Conservation (phyloP, 2,329 filamentous ascomycete genomes). For the Aspergillus sp. region DNA sequence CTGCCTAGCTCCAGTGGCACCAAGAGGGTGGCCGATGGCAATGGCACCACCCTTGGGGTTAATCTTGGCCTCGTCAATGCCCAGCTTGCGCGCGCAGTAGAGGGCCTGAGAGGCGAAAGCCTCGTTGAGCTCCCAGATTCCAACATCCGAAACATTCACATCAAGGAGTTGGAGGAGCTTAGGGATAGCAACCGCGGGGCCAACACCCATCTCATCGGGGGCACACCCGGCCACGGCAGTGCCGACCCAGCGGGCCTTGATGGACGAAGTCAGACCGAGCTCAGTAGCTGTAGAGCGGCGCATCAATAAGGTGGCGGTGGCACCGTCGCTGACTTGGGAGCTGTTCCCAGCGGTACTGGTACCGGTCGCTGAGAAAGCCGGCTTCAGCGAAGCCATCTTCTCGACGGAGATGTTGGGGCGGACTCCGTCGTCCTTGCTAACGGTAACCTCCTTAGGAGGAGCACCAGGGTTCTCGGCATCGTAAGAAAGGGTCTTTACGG, state of each 20-base stretch:
- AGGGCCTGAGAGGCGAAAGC: slow-evolving; percentile 64
- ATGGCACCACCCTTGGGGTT: slow-evolving; percentile 94
- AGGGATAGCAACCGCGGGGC: slow-evolving; percentile 82
- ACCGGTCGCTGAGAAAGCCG: slow-evolving; percentile 75
- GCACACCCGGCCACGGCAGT: slow-evolving; percentile 73
- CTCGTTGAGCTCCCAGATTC: slow-evolving; percentile 94
- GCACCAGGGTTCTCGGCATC: slow-evolving; percentile 63
- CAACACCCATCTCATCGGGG: slow-evolving; percentile 93
- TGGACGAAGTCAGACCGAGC: slow-evolving; percentile 66
- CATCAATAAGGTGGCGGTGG: slow-evolving; percentile 81
- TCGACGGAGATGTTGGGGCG: slow-evolving; percentile 66
- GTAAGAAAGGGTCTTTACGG: slow-evolving; percentile 70
- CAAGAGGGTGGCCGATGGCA: slow-evolving; percentile 87
- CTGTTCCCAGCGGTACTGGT: slow-evolving; percentile 82
- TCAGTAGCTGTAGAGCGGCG: slow-evolving; percentile 73
- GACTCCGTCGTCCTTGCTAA: slow-evolving; percentile 81
- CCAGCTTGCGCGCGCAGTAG: slow-evolving; percentile 66
- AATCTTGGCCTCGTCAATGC: slow-evolving; percentile 66
- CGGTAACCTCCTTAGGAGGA: slow-evolving; percentile 59
- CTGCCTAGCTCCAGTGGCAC: slow-evolving; percentile 83
- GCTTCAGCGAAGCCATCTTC: slow-evolving; percentile 76
- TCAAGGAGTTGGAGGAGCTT: slow-evolving; percentile 71
- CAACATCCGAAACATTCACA: slow-evolving; percentile 67
- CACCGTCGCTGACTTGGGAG: slow-evolving; percentile 84
- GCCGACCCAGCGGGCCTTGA: slow-evolving; percentile 81